A percentile compares a stretch with the other conserved stretches of the same genome.
Evolutionary conservation across 768 basidiomycete species (phyloP).

Genomic region (Serendipita sp.): DNA sequence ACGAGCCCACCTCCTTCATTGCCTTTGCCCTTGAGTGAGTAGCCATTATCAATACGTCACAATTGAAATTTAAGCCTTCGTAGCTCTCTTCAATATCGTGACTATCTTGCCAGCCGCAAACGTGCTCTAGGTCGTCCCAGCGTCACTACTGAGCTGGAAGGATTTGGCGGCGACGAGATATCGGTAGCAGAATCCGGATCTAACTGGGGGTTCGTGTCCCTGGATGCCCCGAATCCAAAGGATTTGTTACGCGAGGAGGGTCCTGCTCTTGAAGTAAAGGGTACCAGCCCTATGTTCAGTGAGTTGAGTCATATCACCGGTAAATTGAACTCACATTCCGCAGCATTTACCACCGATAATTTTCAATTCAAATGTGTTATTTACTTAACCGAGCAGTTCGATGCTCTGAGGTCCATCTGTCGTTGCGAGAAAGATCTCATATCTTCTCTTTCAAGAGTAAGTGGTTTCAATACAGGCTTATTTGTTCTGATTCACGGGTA

Average conservation of each 20-base stretch:
- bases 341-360: conserved; percentile 76
- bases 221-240: conserved; percentile 32
- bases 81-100: conserved; percentile 70
- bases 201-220: conserved; percentile 84
- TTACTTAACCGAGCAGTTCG: conserved; percentile 93
- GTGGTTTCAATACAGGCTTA: neutral
- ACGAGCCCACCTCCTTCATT: conserved; percentile 96
- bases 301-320: neutral
- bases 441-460: conserved; percentile 53
- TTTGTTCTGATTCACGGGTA: neutral
- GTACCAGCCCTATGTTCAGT: conserved; percentile 10
- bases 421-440: conserved; percentile 90
- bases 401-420: conserved; percentile 79
- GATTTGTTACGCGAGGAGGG: conserved; percentile 26
- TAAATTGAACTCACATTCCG: neutral
- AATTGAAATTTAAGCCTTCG: neutral
- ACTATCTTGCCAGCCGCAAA: conserved; percentile 59
- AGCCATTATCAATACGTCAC: neutral
- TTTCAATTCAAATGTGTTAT: conserved; percentile 86
- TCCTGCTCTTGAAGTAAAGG: conserved; percentile 10
- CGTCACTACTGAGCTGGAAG: conserved; percentile 49
- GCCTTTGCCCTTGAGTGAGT: conserved; percentile 79
- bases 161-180: conserved; percentile 82
- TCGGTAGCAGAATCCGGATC: conserved; percentile 72
- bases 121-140: conserved; percentile 40